Base-by-base conservation (phyloP, 257 asterid species). In the Solanum phureja region DNA sequence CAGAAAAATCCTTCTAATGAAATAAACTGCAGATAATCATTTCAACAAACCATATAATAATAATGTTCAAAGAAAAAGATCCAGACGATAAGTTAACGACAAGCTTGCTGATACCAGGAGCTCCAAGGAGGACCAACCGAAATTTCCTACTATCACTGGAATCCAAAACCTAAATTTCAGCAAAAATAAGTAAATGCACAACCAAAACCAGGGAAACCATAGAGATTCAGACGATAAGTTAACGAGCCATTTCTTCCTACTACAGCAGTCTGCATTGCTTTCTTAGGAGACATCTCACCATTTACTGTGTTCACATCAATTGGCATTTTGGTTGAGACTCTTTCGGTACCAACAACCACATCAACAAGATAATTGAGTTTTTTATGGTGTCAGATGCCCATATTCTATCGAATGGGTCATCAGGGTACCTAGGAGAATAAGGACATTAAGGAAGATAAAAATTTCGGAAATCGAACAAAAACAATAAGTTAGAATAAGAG, bases 261-360 rank as follows among this genome's bases (percentile, higher is more conserved):
- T 79, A 97, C 99, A 87, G 99, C 99, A 29, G 99, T 97, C 92
- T 97, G 99, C 99, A 97, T 94, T 86, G 96, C 99, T 89, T 95
- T 96, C 88, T 94, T 93, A 79, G 99, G 99, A 4, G 99, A 99
- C 87, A 90, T 89, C 91, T 97, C 98, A 12, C 90, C 93, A 46
- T 73, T 87, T 72, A 56, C 11, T 19, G 84, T n/a, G 58, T 90
- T 86, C 60, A 95, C 98, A 87, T 92, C 93, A 81, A 97, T 97
- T 44, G 98, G 97, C 91, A 87, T 88, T 88, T 38, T 40, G 34
- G 99, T 95, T 6, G 98, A 94, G 90, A 97, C 90, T 88, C 87
- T 95, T 85, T 94, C 95, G 69, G 99, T 97, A 83, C 99, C 99
- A 64, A 96, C 94, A 77, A 98, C 98, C 88, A 97, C 98, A 88